Conservation (phyloP, 306 rosid genomes). For the Argentina anserina region DNA sequence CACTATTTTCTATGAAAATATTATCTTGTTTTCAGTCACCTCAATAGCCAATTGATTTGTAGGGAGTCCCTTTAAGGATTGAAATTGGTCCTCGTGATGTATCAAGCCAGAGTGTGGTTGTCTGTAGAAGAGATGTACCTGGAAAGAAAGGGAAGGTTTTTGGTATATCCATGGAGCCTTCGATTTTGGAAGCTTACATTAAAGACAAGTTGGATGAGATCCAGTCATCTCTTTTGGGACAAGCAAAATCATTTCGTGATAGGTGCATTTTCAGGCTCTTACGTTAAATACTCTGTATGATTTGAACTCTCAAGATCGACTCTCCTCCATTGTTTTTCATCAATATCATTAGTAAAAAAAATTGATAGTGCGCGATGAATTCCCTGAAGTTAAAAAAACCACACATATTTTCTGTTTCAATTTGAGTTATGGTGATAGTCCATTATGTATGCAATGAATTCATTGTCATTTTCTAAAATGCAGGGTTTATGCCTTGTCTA, state of each 20-base stretch:
- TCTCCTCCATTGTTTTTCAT: neutral
- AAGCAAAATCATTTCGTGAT: constrained; percentile 78
- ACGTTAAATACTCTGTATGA: neutral
- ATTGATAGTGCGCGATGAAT: neutral
- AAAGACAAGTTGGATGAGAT: constrained; percentile 81
- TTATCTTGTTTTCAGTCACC: constrained; percentile 8
- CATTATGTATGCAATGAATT: neutral
- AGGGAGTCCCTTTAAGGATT: constrained; percentile 97
- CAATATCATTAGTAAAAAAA: neutral
- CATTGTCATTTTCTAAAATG: neutral
- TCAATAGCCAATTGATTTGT: constrained; percentile 22
- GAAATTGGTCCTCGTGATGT: constrained; percentile 98
- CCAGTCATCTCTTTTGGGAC: constrained; percentile 66
- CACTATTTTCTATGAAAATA: neutral
- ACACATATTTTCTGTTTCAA: neutral
- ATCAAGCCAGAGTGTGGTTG: constrained; percentile 75
- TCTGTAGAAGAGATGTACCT: constrained; percentile 90
- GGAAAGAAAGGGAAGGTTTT: constrained; percentile 94
- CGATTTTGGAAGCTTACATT: constrained; percentile 61
- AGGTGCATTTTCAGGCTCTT: constrained; percentile 44
- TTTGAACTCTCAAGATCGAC: neutral
- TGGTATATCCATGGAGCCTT: constrained; percentile 88
- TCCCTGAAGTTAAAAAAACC: neutral
- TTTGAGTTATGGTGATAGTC: neutral
- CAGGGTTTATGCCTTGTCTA: neutral